phyloP scores from a whole-genome alignment of 805 yeast genomes.

The Yueomyces sp. region DNA sequence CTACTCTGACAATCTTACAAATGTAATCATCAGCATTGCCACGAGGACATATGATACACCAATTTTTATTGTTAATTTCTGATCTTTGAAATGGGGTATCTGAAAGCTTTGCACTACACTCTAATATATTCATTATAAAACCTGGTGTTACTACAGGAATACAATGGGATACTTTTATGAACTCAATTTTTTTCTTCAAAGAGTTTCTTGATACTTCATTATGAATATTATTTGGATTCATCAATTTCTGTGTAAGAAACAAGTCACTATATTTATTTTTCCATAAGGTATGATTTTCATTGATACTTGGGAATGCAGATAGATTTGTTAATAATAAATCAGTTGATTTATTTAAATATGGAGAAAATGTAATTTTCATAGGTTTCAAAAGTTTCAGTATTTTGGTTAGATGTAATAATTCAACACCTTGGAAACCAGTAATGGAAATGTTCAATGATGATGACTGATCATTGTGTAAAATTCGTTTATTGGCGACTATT shows the following conservation, averaged over 20 bases:
- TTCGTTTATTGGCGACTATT: constrained; percentile 13
- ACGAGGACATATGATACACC: constrained; percentile 24
- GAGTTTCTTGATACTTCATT: constrained; percentile 20
- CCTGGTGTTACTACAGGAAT: constrained; percentile 24
- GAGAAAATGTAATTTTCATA: constrained; percentile 14
- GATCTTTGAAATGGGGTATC: constrained; percentile 1
- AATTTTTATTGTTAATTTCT: constrained; percentile 16
- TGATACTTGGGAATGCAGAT: constrained; percentile 17
- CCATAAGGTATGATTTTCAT: constrained; percentile 16
- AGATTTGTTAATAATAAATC: constrained; percentile 20
- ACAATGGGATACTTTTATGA: constrained; percentile 16
- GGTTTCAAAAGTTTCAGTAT: constrained; percentile 40
- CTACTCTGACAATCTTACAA: background rate
- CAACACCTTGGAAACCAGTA: constrained; percentile 71
- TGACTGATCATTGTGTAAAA: constrained; percentile 7
- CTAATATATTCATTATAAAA: constrained; percentile 16
- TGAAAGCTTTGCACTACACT: constrained; percentile 2
- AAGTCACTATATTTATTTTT: constrained; percentile 18
- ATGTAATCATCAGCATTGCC: constrained; percentile 13
- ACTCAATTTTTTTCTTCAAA: constrained; percentile 22
- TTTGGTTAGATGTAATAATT: constrained; percentile 54
- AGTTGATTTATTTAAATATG: constrained; percentile 17
- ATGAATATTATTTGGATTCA: background rate
- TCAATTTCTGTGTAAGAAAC: constrained; percentile 7
- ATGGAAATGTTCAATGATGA: constrained; percentile 29